Evolutionary conservation across 2,329 filamentous ascomycete genomes (phyloP).

Genomic region (Dactylonectria estremocensis): DNA sequence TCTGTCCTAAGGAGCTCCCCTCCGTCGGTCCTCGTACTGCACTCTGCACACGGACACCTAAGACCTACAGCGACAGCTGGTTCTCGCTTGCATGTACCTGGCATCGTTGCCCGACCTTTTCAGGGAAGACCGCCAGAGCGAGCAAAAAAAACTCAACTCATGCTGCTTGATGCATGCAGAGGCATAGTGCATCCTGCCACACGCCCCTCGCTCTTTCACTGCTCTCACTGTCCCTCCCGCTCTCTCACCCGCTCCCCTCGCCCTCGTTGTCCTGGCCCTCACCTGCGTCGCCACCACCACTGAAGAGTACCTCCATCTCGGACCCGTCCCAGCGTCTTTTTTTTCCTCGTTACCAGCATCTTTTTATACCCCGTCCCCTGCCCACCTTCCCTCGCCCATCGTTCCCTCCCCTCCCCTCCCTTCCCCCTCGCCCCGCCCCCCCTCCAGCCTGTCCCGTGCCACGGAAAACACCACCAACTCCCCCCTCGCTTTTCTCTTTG

Average conservation of each 20-base stretch:
- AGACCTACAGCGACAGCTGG: constrained; percentile 35
- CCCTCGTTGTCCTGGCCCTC: constrained; percentile 33
- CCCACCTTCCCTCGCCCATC: constrained; percentile 46
- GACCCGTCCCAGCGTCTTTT: constrained; percentile 42
- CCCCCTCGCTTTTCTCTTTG: constrained; percentile 51
- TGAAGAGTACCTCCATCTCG: constrained; percentile 45
- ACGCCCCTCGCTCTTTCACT: constrained; percentile 26
- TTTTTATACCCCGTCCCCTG: constrained; percentile 51
- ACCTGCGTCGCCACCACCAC: constrained; percentile 46
- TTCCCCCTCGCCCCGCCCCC: constrained; percentile 35
- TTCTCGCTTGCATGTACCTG: constrained; percentile 46
- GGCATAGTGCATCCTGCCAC: constrained; percentile 46
- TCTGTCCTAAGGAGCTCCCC: constrained; percentile 37
- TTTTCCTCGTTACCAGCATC: constrained; percentile 42
- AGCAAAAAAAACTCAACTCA: constrained; percentile 43
- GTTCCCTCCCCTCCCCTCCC: constrained; percentile 44
- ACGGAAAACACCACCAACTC: constrained; percentile 50
- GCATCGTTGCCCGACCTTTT: constrained; percentile 40
- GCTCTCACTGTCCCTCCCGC: constrained; percentile 36
- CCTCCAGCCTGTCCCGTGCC: constrained; percentile 51
- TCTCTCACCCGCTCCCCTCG: constrained; percentile 19
- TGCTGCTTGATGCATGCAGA: constrained; percentile 49
- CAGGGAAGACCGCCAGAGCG: constrained; percentile 36
- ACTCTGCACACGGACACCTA: constrained; percentile 36
- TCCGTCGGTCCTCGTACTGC: constrained; percentile 29